Evolutionary conservation across 805 yeast genomes (phyloP), one percentile per base, ranked within the genome.

Genomic region (Candida mattraensis): DNA sequence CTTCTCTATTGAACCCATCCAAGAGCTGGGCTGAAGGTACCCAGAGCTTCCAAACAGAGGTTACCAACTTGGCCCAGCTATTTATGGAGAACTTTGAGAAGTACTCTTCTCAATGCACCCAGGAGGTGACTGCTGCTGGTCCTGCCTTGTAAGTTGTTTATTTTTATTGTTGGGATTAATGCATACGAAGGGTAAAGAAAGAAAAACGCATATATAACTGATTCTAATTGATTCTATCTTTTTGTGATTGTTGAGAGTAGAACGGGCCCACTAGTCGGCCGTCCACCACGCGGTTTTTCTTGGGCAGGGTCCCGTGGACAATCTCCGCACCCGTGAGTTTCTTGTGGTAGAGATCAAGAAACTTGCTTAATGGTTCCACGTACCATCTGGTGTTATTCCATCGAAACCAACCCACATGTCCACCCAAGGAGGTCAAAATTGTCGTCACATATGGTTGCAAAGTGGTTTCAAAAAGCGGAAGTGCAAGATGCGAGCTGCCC

Each of bases 121-220:
- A 70, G 18, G 96, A 87, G 62, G 97, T 91, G 37, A 69, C 83
- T 56, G 86, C 93, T 56, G 98, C 97, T 52, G 99, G 96, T 44
- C 99, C 98, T 50, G 71, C 63, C 47, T 53, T 71, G 40, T 71
- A 62, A 56, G 34, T 15, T 7, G 15, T 20, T 37, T 20, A 17
- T 23, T 22, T 24, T n/a, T 23, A 16, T 18, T 33, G 28, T 29
- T 37, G 29, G 19, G 37, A 24, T 27, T 24, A 5, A 13, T 12
- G 20, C n/a, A n/a, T n/a, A n/a, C n/a, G n/a, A n/a, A n/a, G n/a
- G n/a, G n/a, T n/a, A n/a, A n/a, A n/a, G n/a, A n/a, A n/a, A n/a
- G n/a, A n/a, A n/a, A 12, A 28, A 29, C 8, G 13, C 15, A 21
- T 24, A 24, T 15, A 12, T 30, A 31, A 18, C 9, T 30, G 26